These are phyloP conservation scores for Trichoderma afroharzianum DNA, from an alignment of 2,329 filamentous ascomycete genomes.

Conservation along the genomic window DNA sequence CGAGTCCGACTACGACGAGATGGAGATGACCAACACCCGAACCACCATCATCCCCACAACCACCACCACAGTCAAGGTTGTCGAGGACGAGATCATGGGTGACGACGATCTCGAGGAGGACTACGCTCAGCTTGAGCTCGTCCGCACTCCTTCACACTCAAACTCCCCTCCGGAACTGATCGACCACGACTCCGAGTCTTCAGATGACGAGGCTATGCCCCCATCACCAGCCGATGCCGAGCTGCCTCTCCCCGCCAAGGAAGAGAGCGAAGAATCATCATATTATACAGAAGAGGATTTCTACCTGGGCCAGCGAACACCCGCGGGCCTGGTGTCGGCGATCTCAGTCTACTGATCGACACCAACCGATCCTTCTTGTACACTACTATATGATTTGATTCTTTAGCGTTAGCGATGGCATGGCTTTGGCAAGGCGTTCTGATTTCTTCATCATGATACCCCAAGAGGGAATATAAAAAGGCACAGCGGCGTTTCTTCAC, in stretches of 20 bases:
- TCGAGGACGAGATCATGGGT: conserved; percentile 44
- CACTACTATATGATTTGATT: conserved; percentile 11
- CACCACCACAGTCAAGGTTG: conserved; percentile 36
- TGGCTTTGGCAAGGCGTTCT: conserved; percentile 13
- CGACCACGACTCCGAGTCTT: conserved; percentile 66
- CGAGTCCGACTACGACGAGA: conserved; percentile 48
- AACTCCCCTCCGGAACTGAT: conserved; percentile 67
- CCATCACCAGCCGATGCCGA: conserved; percentile 60
- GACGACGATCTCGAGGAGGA: conserved; percentile 60
- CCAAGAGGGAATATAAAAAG: conserved; percentile 12
- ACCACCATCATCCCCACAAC: conserved; percentile 25
- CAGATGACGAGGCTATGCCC: conserved; percentile 73
- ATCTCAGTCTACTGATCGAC: conserved; percentile 52
- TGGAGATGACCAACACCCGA: conserved; percentile 51
- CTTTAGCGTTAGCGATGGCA: conserved; percentile 14
- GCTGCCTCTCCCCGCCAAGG: conserved; percentile 54
- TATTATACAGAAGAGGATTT: conserved; percentile 49
- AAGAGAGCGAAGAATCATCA: conserved; percentile 40
- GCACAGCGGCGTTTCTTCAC: conserved; percentile 7
- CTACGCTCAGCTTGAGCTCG: conserved; percentile 62
- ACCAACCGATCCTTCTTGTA: not conserved
- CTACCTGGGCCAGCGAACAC: conserved; percentile 51
- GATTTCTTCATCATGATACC: conserved; percentile 12
- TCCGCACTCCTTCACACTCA: conserved; percentile 64
- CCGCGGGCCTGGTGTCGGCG: conserved; percentile 49